These are phyloP conservation scores for Chaetomium tenue DNA, from an alignment of 495 filamentous ascomycete genomes.

Conservation along the genomic window DNA sequence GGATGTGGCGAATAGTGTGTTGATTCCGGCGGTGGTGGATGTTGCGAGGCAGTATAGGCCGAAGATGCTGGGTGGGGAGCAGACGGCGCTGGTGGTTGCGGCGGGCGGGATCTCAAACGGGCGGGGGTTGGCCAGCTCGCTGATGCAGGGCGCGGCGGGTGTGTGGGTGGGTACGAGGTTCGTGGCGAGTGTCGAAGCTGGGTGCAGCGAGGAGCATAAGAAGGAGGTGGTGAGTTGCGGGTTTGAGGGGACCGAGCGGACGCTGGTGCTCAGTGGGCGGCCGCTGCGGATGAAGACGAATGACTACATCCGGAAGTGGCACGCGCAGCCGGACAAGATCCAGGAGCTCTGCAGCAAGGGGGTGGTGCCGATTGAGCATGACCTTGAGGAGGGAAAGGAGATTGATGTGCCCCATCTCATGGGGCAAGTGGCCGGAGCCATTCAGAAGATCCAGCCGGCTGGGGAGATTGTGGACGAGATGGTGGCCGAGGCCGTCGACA, in stretches of 20 bases:
- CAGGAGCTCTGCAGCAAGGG: slow-evolving; percentile 68
- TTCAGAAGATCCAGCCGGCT: slow-evolving; percentile 74
- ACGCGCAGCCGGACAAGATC: slow-evolving; percentile 67
- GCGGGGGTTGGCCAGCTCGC: slow-evolving; percentile 62
- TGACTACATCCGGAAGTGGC: slow-evolving; percentile 78
- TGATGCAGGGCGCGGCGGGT: slow-evolving; percentile 72
- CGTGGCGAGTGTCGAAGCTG: slow-evolving; percentile 74
- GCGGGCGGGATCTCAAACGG: slow-evolving; percentile 75
- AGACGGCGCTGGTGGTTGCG: slow-evolving; percentile 65
- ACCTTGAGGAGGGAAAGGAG: slow-evolving; percentile 72
- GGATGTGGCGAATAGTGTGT: slow-evolving; percentile 66
- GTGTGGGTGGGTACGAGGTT: slow-evolving; percentile 88
- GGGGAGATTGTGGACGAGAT: slow-evolving; percentile 79
- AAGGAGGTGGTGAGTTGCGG: slow-evolving; percentile 69
- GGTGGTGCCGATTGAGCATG: slow-evolving; percentile 73
- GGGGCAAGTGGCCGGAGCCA: slow-evolving; percentile 84
- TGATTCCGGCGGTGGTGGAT: slow-evolving; percentile 75
- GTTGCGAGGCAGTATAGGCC: slow-evolving; percentile 64
- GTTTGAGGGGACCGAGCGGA: slow-evolving; percentile 73
- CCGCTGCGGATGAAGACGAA: slow-evolving; percentile 78
- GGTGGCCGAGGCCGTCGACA: slow-evolving; percentile 72
- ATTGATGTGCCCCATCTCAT: slow-evolving; percentile 83
- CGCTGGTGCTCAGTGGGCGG: slow-evolving; percentile 73
- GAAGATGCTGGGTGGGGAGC: slow-evolving; percentile 43
- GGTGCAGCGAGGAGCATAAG: slow-evolving; percentile 76